Conservation (phyloP, 2,329 filamentous ascomycete genomes). For the Penicillium concentricum region DNA sequence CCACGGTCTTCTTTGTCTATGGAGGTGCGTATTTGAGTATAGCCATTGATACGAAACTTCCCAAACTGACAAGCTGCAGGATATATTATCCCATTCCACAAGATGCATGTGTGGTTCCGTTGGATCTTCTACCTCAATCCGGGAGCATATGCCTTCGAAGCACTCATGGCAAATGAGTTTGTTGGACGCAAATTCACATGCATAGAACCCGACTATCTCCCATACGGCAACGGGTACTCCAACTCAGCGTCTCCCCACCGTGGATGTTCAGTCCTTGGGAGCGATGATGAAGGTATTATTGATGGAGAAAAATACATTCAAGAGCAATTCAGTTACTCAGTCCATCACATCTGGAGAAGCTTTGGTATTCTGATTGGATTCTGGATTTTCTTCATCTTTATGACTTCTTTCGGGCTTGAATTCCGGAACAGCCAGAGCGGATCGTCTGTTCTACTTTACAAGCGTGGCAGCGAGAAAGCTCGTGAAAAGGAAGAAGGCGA, state of each 20-base stretch:
- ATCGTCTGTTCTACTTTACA: slow-evolving; percentile 35
- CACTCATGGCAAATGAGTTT: slow-evolving; percentile 68
- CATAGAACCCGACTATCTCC: slow-evolving; percentile 49
- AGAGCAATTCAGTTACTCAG: slow-evolving; percentile 54
- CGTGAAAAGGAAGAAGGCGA: background rate
- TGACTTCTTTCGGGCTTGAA: slow-evolving; percentile 75
- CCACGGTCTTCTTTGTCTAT: slow-evolving; percentile 54
- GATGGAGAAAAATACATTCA: slow-evolving; percentile 55
- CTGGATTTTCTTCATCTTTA: slow-evolving; percentile 69
- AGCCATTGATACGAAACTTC: fast-evolving
- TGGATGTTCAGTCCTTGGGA: slow-evolving; percentile 35
- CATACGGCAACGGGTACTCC: slow-evolving; percentile 44
- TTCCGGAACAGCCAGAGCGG: slow-evolving; percentile 40
- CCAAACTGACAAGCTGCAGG: slow-evolving; percentile 32
- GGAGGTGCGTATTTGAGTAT: slow-evolving; percentile 22
- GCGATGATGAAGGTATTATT: slow-evolving; percentile 37
- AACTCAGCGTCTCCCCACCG: slow-evolving; percentile 21
- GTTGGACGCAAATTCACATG: slow-evolving; percentile 55
- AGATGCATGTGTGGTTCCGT: slow-evolving; percentile 62
- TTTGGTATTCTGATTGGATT: slow-evolving; percentile 75
- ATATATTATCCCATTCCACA: slow-evolving; percentile 59
- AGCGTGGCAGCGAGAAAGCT: slow-evolving; percentile 30
- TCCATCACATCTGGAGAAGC: slow-evolving; percentile 64
- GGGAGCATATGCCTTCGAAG: slow-evolving; percentile 66
- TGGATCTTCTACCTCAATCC: slow-evolving; percentile 66